Evolutionary conservation across 371 early-diverging fungal genomes (phyloP).

Genomic region (Vavraia culicis): DNA sequence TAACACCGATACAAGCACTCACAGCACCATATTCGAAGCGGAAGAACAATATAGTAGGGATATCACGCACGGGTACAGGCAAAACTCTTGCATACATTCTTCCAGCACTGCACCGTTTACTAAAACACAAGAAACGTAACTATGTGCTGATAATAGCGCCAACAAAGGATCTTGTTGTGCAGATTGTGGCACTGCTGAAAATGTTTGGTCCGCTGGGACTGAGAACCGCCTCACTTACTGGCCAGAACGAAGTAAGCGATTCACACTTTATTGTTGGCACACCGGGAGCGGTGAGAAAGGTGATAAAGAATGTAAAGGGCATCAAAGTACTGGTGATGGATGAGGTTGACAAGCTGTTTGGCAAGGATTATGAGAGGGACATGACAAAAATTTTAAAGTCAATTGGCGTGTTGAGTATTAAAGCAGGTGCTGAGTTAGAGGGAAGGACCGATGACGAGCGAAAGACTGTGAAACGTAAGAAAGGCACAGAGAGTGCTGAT

Average conservation of each 20-base stretch:
- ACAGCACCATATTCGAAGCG: slow-evolving; percentile 70
- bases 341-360: slow-evolving; percentile 90
- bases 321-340: slow-evolving; percentile 77
- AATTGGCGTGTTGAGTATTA: no score
- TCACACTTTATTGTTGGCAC: slow-evolving; percentile 90
- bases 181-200: slow-evolving; percentile 72
- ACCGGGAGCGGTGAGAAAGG: slow-evolving; percentile 80
- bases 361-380: slow-evolving; percentile 77
- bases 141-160: slow-evolving; percentile 62
- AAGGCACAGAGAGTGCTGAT: no score
- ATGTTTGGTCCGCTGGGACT: slow-evolving; percentile 68
- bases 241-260: slow-evolving; percentile 68
- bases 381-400: slow-evolving; percentile 62
- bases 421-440: no score
- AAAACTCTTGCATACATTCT: slow-evolving; percentile 87
- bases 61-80: slow-evolving; percentile 90
- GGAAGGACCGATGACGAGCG: no score
- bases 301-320: slow-evolving; percentile 58
- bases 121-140: slow-evolving; percentile 40
- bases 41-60: slow-evolving; percentile 75
- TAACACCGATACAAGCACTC: slow-evolving; percentile 61
- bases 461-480: no score
- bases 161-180: slow-evolving; percentile 77
- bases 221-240: slow-evolving; percentile 65
- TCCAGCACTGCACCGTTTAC: slow-evolving; percentile 60